Evolutionary conservation across 345 rosid genomes (phyloP), one percentile per base, ranked within the genome.

Genomic region (Psidium friedrichsthalianum): DNA sequence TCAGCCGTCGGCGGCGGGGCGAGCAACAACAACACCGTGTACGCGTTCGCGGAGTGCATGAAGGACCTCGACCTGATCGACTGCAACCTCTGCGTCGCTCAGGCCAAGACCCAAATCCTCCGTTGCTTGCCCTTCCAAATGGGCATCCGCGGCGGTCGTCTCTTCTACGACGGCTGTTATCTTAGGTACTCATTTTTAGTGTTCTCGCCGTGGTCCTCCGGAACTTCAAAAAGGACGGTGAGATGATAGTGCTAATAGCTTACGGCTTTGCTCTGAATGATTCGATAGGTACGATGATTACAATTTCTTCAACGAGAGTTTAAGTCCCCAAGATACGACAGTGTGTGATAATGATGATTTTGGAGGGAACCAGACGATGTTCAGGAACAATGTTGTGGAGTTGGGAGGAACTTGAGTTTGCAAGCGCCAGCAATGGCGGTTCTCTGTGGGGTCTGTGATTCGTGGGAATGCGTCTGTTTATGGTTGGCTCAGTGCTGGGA

Each of bases 401-500:
- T 86, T 94, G 83, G 93, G 92, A 84, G 85, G 89, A 93, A 93
- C 83, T 86, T 95, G 95, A 94, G 93, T 51, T 88, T 56, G 13
- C 84, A 86, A 83, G 96, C 96, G 36, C 88, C 15, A 88, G 64
- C 58, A 93, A 91, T 58, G 92, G 85, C 83, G 94, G 29, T 95
- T 94, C 88, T 91, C 64, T 25, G 97, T 91, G 20, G 98, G 96
- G 8, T 92, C 88, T 32, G 92, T 91, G 88, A 83, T 84, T 64
- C 89, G 85, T 82, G 90, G 88, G 87, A 93, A 94, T 90, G 91
- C 87, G 58, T 88, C 94, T 58, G 97, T 93, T 91, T 95, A 92
- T 86, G 99, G 56, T 86, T 97, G 88, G 99, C 95, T 85, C 99
- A 97, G 89, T 97, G 98, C 83, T 94, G 96, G 96, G 87, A 87